Base-by-base conservation (phyloP, 768 basidiomycete genomes). In the Kwoniella shandongensis region DNA sequence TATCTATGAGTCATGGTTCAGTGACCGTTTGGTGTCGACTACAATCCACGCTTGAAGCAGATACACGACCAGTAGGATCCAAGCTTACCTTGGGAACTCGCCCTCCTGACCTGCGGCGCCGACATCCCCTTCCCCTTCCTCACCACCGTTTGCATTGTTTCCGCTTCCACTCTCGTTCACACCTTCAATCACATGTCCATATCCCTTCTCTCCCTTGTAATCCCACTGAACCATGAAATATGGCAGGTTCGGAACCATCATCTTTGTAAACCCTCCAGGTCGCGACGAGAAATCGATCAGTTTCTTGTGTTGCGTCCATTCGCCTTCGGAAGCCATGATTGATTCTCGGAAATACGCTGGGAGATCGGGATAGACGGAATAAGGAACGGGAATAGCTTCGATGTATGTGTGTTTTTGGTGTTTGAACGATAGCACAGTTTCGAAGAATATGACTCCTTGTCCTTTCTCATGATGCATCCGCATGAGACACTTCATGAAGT, bases 171-270 rank as follows among this genome's bases (percentile, higher is more conserved):
- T 41, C 17, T 51, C 49, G 23, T 82, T 84, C 0, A 84, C 83
- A 1, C 96, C 96, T 75, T 99, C 96, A 59, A 99, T 96, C 61
- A 99, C 89, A 77, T 99, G 96, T 0, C 96, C 96, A 72, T 91
- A 99, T 1, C 96, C 96, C 70, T 90, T 91, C 77, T 97, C 92
- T 23, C 96, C 92, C 69, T 93, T 97, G 77, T 98, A 82, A 77
- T 99, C 96, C 76, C 94, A 99, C 67, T 94, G 92, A 6, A 98
- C 89, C 90, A 93, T 94, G 70, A 99, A 99, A 77, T 99, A 99
- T 0, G 96, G 96, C 27, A 99, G 79, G 69, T 97, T 96, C 2
- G 93, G 86, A 11, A 99, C 94, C 88, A 99, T 89, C 23, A 89
- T 86, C 0, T 94, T 83, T 39, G 93, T 82, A 80, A 98, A 98